Percentiles rank a stretch among this genome's conserved stretches.
Evolutionary conservation across 2,329 filamentous ascomycete genomes (phyloP).

Genomic region (Boeremia lycopersici): DNA sequence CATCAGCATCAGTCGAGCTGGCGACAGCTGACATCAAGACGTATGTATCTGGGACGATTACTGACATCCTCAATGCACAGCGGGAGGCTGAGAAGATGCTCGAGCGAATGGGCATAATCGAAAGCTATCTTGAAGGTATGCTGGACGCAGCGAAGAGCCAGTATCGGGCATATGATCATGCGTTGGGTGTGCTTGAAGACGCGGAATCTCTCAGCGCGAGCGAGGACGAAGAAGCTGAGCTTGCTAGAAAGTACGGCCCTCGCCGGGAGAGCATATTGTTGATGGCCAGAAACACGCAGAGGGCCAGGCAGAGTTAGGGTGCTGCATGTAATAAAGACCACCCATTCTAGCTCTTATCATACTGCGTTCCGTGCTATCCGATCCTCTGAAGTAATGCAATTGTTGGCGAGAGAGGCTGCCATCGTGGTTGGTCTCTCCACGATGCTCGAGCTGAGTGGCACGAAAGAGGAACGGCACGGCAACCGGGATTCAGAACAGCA

Average conservation of each 20-base stretch:
- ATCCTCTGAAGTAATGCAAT: not conserved
- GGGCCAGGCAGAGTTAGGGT: not conserved
- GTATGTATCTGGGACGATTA: not conserved
- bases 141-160: conserved; percentile 11
- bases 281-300: conserved; percentile 1
- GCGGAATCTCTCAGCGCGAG: not conserved
- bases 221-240: not conserved
- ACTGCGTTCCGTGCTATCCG: not conserved
- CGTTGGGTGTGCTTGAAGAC: not conserved
- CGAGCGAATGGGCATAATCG: conserved; percentile 4
- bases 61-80: not conserved
- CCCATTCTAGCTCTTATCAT: not conserved
- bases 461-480: not conserved
- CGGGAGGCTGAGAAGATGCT: conserved; percentile 7
- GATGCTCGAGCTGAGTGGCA: not conserved
- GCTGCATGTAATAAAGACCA: not conserved
- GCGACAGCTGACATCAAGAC: not conserved
- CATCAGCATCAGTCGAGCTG: not conserved
- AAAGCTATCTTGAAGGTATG: conserved; percentile 12
- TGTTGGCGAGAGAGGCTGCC: not conserved
- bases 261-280: conserved; percentile 5
- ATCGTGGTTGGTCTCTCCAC: conserved; percentile 10
- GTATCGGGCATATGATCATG: conserved; percentile 14
- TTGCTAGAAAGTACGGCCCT: not conserved
- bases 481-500: not conserved